These are phyloP conservation scores for Dispira parvispora DNA, from an alignment of 192 early-diverging fungal genomes.

Conservation along the genomic window DNA sequence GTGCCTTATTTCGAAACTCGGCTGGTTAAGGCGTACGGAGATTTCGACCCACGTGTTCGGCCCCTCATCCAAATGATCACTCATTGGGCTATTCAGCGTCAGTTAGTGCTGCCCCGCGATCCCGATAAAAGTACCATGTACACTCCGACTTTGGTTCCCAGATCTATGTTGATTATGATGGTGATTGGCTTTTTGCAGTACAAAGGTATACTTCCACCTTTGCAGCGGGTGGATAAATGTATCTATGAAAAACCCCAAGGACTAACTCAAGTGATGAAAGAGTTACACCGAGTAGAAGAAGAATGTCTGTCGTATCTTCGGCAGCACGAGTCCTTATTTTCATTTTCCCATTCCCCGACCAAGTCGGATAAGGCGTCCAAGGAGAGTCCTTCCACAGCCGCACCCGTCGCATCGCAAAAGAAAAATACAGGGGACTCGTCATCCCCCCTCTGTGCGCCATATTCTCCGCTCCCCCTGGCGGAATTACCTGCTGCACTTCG, in stretches of 20 bases:
- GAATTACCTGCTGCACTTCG: no score
- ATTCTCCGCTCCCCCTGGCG: no score
- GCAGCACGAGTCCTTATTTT: no score
- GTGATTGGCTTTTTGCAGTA: slow-evolving; percentile 1
- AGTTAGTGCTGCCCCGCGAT: neutral
- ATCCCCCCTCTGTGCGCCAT: no score
- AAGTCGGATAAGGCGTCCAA: no score
- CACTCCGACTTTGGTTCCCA: neutral
- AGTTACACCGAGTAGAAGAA: neutral
- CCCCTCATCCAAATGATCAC: neutral
- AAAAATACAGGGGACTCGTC: no score
- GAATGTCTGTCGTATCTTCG: neutral
- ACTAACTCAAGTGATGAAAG: neutral
- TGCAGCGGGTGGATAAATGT: slow-evolving; percentile 3
- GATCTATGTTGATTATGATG: neutral
- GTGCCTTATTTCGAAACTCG: neutral
- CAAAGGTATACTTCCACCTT: neutral
- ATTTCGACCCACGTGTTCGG: slow-evolving; percentile 6
- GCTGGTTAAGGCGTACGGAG: neutral
- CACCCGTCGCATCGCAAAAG: no score
- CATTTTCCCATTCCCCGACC: no score
- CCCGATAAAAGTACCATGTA: neutral
- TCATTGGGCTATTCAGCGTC: neutral
- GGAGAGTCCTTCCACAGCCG: no score
- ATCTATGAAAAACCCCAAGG: neutral